phyloP scores from a whole-genome alignment of 2,329 filamentous ascomycete species.

The Pseudogymnoascus pannorum region DNA sequence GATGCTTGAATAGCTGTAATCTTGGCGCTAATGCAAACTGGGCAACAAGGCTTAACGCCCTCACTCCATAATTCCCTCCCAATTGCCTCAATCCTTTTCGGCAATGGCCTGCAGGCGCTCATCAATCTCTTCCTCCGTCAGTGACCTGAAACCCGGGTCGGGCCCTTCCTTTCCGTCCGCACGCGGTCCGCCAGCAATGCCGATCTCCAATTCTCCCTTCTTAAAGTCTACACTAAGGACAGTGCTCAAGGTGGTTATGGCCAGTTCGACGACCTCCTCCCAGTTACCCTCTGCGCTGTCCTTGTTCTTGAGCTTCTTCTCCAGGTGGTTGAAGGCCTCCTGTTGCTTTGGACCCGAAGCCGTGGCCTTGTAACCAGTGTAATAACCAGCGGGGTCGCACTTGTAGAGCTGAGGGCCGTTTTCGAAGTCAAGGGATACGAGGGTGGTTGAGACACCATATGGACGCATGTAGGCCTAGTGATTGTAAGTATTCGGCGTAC shows the following conservation, averaged over 20 bases:
- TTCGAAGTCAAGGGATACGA: conserved; percentile 91
- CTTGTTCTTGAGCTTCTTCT: conserved; percentile 99
- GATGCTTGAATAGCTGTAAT: conserved; percentile 5
- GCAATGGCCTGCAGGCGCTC: conserved; percentile 96
- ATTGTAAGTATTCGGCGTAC: conserved; percentile 26
- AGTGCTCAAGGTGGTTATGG: conserved; percentile 89
- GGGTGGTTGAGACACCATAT: conserved; percentile 87
- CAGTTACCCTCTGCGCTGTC: conserved; percentile 84
- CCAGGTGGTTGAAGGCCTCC: conserved; percentile 94
- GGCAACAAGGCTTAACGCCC: conserved; percentile 1
- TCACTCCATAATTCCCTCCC: background rate
- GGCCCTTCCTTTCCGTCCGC: conserved; percentile 77
- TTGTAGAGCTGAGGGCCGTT: conserved; percentile 94
- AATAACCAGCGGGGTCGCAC: conserved; percentile 96
- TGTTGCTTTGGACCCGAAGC: conserved; percentile 97
- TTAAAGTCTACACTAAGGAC: conserved; percentile 99
- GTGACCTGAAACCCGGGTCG: conserved; percentile 70
- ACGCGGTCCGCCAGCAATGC: conserved; percentile 85
- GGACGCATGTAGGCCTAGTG: conserved; percentile 90
- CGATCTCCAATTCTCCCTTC: conserved; percentile 97
- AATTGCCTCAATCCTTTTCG: conserved; percentile 76
- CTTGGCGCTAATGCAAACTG: conserved; percentile 3
- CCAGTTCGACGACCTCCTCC: conserved; percentile 97
- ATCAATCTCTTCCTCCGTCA: conserved; percentile 97
- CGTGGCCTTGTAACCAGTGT: conserved; percentile 96